These are phyloP conservation scores for Fraxinus sp. DNA, from an alignment of 305 asterid species.

Conservation along the genomic window DNA sequence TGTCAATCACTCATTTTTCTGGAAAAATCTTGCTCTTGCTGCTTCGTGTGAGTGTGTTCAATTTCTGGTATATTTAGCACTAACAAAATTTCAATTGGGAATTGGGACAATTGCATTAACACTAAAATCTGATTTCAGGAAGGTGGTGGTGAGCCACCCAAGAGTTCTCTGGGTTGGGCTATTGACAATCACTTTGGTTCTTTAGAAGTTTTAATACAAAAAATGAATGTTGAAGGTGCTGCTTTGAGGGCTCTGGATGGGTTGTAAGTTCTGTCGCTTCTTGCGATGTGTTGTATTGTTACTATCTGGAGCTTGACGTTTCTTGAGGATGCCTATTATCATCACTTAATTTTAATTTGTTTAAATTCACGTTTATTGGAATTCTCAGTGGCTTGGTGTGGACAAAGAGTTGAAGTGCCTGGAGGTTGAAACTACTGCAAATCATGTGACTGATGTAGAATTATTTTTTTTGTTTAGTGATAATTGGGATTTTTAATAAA, in stretches of 20 bases:
- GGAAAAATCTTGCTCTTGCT: constrained; percentile 69
- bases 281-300: neutral
- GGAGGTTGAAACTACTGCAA: too few relatives aligned
- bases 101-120: neutral
- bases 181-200: constrained; percentile 75
- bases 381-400: constrained; percentile 79
- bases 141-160: constrained; percentile 93
- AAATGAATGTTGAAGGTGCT: constrained; percentile 95
- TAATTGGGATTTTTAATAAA: too few relatives aligned
- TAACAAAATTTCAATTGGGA: neutral
- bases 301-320: neutral
- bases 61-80: neutral
- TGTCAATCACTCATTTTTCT: constrained; percentile 67
- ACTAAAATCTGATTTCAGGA: constrained; percentile 42
- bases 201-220: constrained; percentile 66
- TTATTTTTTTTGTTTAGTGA: too few relatives aligned
- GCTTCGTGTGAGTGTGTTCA: constrained; percentile 33
- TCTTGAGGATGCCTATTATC: constrained; percentile 5
- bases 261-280: constrained; percentile 52
- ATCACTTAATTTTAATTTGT: neutral
- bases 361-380: constrained; percentile 13
- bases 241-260: constrained; percentile 97
- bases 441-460: too few relatives aligned
- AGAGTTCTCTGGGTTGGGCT: constrained; percentile 64
- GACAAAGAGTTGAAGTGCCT: constrained; percentile 28